Evolutionary conservation across 768 basidiomycete species (phyloP).

Genomic region (Mycena alexandri): DNA sequence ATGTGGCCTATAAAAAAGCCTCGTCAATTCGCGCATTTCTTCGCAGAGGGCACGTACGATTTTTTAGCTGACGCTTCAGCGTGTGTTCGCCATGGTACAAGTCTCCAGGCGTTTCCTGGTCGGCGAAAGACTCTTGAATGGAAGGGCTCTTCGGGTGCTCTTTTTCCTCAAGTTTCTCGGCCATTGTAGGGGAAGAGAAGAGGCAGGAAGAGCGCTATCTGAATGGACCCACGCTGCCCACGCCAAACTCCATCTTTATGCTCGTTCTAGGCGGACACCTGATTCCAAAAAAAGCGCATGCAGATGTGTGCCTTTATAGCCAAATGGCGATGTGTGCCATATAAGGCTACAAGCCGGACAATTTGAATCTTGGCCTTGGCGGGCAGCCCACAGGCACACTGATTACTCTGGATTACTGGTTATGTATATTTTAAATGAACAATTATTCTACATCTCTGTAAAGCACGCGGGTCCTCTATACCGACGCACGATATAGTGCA

Average conservation of each 20-base stretch:
- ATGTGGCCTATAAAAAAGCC: conserved; percentile 28
- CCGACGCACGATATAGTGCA: conserved; percentile 75
- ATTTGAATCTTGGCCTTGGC: no score
- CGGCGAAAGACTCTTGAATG: conserved; percentile 29
- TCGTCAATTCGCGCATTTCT: conserved; percentile 1
- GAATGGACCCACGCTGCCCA: background rate
- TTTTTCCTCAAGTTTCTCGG: conserved; percentile 28
- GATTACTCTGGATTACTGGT: background rate
- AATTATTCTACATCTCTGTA: conserved; percentile 2
- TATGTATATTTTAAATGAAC: conserved; percentile 5
- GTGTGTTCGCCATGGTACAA: conserved; percentile 36
- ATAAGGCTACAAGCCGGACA: no score
- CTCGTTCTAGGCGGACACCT: no score
- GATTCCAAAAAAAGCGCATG: no score
- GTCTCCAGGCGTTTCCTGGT: conserved; percentile 17
- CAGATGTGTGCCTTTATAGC: no score
- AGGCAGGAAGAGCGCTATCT: conserved; percentile 4
- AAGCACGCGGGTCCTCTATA: conserved; percentile 57
- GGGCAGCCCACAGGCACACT: no score
- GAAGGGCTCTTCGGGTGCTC: conserved; percentile 35
- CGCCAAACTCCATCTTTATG: no score
- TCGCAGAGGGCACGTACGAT: conserved; percentile 20
- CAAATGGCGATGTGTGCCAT: no score
- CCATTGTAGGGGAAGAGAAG: conserved; percentile 23
- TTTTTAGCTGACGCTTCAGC: conserved; percentile 35